A percentile compares a stretch with the other conserved stretches of the same genome.
Conservation (phyloP, 768 basidiomycete species). For the Kondoa subrosea region DNA sequence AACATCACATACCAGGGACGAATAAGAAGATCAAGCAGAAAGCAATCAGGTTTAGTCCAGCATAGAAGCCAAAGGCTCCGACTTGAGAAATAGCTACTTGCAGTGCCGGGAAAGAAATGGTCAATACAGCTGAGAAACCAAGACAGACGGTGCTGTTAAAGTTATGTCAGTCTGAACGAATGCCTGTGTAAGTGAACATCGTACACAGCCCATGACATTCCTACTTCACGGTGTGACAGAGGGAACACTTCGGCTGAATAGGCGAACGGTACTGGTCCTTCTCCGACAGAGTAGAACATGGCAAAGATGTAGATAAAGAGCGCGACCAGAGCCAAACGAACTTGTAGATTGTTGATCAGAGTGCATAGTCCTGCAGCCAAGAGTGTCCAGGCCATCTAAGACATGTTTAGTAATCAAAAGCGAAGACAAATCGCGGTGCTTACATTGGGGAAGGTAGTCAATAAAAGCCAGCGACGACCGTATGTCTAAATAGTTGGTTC, state of each 20-base stretch:
- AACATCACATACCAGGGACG: constrained; percentile 22
- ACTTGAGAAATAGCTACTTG: constrained; percentile 16
- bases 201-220: constrained; percentile 40
- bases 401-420: too few relatives aligned
- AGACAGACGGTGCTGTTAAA: constrained; percentile 21
- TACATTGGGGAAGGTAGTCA: constrained; percentile 55
- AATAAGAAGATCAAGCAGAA: constrained; percentile 22
- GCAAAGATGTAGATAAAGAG: constrained; percentile 23
- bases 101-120: constrained; percentile 26
- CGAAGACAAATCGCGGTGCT: constrained; percentile 22
- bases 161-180: too few relatives aligned
- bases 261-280: constrained; percentile 21
- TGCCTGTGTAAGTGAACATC: too few relatives aligned
- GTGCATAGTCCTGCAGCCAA: constrained; percentile 45
- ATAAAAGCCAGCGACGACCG: constrained; percentile 56
- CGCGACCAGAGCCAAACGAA: constrained; percentile 28
- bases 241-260: constrained; percentile 15
- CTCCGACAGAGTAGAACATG: constrained; percentile 17
- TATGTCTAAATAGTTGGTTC: constrained; percentile 32
- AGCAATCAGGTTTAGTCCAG: constrained; percentile 27
- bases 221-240: constrained; percentile 17
- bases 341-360: constrained; percentile 32
- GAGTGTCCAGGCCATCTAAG: constrained; percentile 60
- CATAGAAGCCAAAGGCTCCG: constrained; percentile 25
- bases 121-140: constrained; percentile 20